Evolutionary conservation across 2,329 filamentous ascomycete genomes (phyloP).

Genomic region (Paecilomyces sp.): DNA sequence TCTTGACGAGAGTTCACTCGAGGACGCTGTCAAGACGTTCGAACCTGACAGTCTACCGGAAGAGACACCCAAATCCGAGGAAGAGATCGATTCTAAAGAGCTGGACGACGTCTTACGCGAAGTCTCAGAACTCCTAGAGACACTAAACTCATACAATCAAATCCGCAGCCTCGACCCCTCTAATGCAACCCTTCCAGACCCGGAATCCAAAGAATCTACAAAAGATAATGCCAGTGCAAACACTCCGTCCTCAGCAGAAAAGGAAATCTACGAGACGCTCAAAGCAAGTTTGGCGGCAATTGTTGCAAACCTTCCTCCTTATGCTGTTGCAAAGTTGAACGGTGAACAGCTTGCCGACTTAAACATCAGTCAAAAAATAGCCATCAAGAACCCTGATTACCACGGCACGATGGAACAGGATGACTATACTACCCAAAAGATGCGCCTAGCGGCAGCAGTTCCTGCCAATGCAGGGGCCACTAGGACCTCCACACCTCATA

Average conservation of each 20-base stretch:
- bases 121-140: constrained; percentile 55
- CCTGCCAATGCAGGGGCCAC: constrained; percentile 15
- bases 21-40: constrained; percentile 37
- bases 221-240: constrained; percentile 35
- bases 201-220: constrained; percentile 19
- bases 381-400: constrained; percentile 66
- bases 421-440: constrained; percentile 52
- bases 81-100: constrained; percentile 36
- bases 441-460: constrained; percentile 22
- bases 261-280: constrained; percentile 61
- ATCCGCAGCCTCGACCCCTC: constrained; percentile 46
- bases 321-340: constrained; percentile 77
- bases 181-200: constrained; percentile 18
- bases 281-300: constrained; percentile 69
- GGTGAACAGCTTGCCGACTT: constrained; percentile 79
- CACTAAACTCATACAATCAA: constrained; percentile 55
- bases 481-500: constrained; percentile 26
- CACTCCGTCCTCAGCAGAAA: constrained; percentile 50
- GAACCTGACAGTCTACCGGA: constrained; percentile 27
- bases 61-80: constrained; percentile 16
- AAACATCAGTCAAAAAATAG: constrained; percentile 70
- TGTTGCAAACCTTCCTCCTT: constrained; percentile 70
- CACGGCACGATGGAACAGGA: constrained; percentile 80
- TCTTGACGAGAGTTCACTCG: constrained; percentile 32
- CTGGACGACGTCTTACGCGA: constrained; percentile 48